Base-by-base conservation (phyloP, 495 filamentous ascomycete genomes). In the Xylaria bambusicola region DNA sequence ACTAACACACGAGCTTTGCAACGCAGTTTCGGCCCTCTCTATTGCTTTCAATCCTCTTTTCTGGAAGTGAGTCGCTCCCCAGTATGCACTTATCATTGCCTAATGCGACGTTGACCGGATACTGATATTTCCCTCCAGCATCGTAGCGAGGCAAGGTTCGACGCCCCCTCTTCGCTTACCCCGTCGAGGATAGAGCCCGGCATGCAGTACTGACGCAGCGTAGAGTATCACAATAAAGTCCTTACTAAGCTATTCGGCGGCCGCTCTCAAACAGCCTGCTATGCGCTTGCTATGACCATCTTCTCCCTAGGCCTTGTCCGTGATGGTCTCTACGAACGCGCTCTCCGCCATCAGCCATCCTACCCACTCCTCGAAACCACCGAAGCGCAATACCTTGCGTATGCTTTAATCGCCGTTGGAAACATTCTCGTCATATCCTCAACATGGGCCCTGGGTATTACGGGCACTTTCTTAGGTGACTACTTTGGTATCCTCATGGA, bases 401-500 rank as follows among this genome's bases (percentile, higher is more conserved):
- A 86, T 53, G 78, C 73, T 9, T 80, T 97, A 40, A 80, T 98
- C 64, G 80, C 80, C 42, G 56, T 78, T 38, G 95, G 94, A 44
- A 97, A 96, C 67, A 73, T 89, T 53, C 84, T 98, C 17, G 94
- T 98, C 24, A 71, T 98, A 17, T 86, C 86, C 27, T 90, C 86
- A 60, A 98, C 96, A 77, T 97, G 86, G 84, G 88, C 86, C 26
- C 83, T 98, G n/a, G 94, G 94, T 44, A 80, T 98, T 60, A 98
- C 94, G 9, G 95, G 94, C 56, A 98, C 94, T 62, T 98, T 97
- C 72, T 80, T 98, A 24, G 94, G 94, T 56, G 94, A 98, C 77
- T 98, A 98, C 78, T 98, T 96, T 67, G 94, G 94, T 36, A 98
- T 98, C 69, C 80, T 98, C 62, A 95, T 98, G 94, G 92, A 97